phyloP scores from a whole-genome alignment of 1,284 basidiomycete genomes.

The Exobasidium rhododendri region DNA sequence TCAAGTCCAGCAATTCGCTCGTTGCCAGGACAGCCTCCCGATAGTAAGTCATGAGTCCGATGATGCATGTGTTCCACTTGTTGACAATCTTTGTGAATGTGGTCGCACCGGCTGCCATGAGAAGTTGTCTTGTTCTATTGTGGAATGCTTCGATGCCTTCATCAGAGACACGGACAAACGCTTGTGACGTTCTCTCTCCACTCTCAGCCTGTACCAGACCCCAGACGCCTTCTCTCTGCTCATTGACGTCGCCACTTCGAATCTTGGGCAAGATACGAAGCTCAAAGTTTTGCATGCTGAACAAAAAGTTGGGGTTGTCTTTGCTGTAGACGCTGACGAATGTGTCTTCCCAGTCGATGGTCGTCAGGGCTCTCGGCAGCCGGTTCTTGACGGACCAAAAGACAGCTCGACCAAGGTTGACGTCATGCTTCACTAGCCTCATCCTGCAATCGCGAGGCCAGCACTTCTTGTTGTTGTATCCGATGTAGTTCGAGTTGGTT shows the following conservation, averaged over 20 bases:
- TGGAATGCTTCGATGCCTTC: constrained; percentile 67
- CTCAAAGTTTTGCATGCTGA: constrained; percentile 98
- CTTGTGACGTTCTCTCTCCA: constrained; percentile 95
- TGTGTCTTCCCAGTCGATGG: constrained; percentile 79
- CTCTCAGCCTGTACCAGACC: constrained; percentile 88
- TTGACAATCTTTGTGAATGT: constrained; percentile 99
- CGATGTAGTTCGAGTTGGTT: constrained; percentile 97
- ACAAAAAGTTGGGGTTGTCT: constrained; percentile 94
- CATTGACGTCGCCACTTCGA: constrained; percentile 88
- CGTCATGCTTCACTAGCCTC: constrained; percentile 98
- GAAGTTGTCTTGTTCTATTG: constrained; percentile 75
- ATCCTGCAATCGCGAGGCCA: constrained; percentile 99
- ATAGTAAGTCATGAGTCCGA: constrained; percentile 80
- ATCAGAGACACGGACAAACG: constrained; percentile 94
- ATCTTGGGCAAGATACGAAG: constrained; percentile 94
- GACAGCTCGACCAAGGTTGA: constrained; percentile 94
- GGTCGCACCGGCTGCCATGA: constrained; percentile 98
- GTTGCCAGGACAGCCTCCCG: constrained; percentile 98
- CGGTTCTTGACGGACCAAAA: constrained; percentile 99
- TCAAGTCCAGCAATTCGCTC: constrained; percentile 68
- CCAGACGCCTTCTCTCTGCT: constrained; percentile 97
- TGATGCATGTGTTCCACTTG: constrained; percentile 90
- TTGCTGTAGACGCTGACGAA: constrained; percentile 76
- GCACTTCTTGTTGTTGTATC: constrained; percentile 98
- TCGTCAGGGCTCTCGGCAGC: constrained; percentile 88